A percentile compares a stretch with the other conserved stretches of the same genome.
Evolutionary conservation across 495 filamentous ascomycete genomes (phyloP).

Genomic region (Jackrogersella multiformis): DNA sequence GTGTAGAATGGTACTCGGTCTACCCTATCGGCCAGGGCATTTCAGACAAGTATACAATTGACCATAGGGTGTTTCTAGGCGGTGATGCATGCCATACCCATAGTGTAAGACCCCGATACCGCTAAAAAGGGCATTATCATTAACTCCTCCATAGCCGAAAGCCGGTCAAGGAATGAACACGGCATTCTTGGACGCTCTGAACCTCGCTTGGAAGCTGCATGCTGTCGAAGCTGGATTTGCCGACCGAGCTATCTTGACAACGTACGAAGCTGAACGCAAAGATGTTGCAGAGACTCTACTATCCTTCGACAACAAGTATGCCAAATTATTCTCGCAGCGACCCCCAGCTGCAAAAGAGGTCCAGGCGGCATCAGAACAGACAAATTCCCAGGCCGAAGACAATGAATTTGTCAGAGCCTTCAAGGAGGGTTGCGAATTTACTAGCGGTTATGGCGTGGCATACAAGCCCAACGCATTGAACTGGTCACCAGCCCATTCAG

Average conservation of each 20-base stretch:
- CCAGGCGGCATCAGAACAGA: conserved; percentile 52
- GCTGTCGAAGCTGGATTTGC: conserved; percentile 72
- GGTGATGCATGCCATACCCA: conserved; percentile 88
- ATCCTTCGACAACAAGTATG: conserved; percentile 77
- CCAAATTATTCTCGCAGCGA: conserved; percentile 70
- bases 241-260: conserved; percentile 65
- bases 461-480: conserved; percentile 71
- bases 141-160: conserved; percentile 62
- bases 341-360: conserved; percentile 63
- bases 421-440: conserved; percentile 75
- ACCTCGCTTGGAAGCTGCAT: conserved; percentile 86
- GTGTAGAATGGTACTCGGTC: conserved; percentile 72
- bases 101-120: conserved; percentile 57
- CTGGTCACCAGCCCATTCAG: conserved; percentile 72
- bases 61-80: conserved; percentile 76
- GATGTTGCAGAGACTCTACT: conserved; percentile 75
- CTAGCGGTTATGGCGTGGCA: conserved; percentile 73
- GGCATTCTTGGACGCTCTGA: conserved; percentile 81
- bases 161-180: conserved; percentile 90
- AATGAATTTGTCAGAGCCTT: conserved; percentile 80
- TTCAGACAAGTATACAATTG: conserved; percentile 70
- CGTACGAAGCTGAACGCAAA: conserved; percentile 76
- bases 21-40: conserved; percentile 82
- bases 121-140: background rate
- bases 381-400: conserved; percentile 47